Evolutionary conservation across 768 basidiomycete genomes (phyloP), one percentile per base, ranked within the genome.

Genomic region (Hydnomerulius pinastri): DNA sequence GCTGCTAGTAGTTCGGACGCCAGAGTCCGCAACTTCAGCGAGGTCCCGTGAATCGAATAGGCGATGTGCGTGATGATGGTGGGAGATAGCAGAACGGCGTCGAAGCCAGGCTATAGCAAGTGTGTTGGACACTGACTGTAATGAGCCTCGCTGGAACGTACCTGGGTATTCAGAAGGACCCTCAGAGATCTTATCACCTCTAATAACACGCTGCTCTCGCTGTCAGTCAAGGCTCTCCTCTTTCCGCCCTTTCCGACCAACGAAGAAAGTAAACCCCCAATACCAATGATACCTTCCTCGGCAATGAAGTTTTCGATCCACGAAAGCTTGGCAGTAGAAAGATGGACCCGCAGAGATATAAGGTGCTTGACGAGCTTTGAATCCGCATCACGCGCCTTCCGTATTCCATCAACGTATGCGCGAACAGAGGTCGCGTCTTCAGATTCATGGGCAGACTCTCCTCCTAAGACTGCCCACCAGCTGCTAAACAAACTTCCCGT

Each of bases 91-190:
- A 93, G 67, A 11, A 90, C 84, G 51, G 80, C 74, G 32, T 76
- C 73, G 64, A 93, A 92, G 6, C 91, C 92, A 43, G 78, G 70
- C 90, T 94, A 42, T n/a, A 35, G 27, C 35, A 37, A 48, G 27
- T 21, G 37, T 5, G 4, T 45, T 58, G 23, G 23, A 25, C 27
- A 36, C 30, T 43, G n/a, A n/a, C 10, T 6, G 6, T 30, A 9
- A 23, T 13, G 30, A n/a, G 13, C n/a, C 10, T 24, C n/a, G 18
- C 38, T 7, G 28, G 38, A 51, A 57, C 65, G 32, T 60, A 92
- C 93, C 69, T 89, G 83, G 1, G 87, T 95, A 60, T 97, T 97
- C 55, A 94, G 72, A 15, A 98, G 69, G 0, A 87, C 87, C 33
- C 92, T 75, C 20, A 97, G 68, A 63, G 90, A 93, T 62, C 86